phyloP scores from a whole-genome alignment of 129 eudicot species.

The Silybum marianum region DNA sequence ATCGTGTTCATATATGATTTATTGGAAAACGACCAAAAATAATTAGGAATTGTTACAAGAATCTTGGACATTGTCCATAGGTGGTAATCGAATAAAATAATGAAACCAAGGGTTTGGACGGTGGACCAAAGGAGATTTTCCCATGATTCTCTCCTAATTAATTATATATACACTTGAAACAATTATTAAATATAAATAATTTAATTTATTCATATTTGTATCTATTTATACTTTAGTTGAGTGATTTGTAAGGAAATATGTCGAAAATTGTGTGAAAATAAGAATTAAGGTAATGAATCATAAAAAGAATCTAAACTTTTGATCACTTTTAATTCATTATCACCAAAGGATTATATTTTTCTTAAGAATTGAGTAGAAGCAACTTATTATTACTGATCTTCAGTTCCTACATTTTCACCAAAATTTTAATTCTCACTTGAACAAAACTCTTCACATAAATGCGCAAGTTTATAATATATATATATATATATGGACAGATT shows the following conservation, averaged over 20 bases:
- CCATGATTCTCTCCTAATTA: constrained; percentile 37
- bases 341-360: too few relatives aligned
- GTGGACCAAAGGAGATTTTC: constrained; percentile 38
- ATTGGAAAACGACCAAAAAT: constrained; percentile 17
- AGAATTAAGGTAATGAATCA: too few relatives aligned
- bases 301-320: too few relatives aligned
- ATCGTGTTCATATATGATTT: constrained; percentile 5
- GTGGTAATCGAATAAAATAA: constrained; percentile 20
- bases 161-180: constrained; percentile 18
- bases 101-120: constrained; percentile 32
- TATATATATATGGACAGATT: too few relatives aligned
- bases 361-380: too few relatives aligned
- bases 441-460: too few relatives aligned
- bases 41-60: constrained; percentile 33
- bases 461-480: too few relatives aligned
- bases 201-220: constrained; percentile 6
- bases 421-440: too few relatives aligned
- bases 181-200: constrained; percentile 18
- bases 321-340: too few relatives aligned
- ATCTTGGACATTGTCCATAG: constrained; percentile 44
- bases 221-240: neutral
- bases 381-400: too few relatives aligned
- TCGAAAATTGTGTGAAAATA: neutral
- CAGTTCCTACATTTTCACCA: too few relatives aligned
- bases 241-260: too few relatives aligned